phyloP scores from a whole-genome alignment of 2,329 filamentous ascomycete genomes.

The Metarhizium album region DNA sequence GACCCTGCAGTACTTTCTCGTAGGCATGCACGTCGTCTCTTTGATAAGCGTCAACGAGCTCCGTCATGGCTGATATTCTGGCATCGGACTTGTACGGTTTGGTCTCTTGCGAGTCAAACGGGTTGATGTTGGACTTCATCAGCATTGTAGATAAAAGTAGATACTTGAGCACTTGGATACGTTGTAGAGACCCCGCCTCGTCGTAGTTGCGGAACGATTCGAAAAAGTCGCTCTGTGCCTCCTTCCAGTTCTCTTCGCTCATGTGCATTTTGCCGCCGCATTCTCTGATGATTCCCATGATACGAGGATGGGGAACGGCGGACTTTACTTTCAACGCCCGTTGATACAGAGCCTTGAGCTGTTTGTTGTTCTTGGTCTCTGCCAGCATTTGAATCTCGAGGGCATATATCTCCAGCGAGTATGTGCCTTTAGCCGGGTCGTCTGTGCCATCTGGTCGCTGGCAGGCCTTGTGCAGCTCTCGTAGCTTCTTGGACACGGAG shows the following conservation, averaged over 20 bases:
- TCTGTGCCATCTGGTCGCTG: slow-evolving; percentile 78
- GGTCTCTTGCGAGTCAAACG: slow-evolving; percentile 96
- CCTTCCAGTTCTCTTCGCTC: slow-evolving; percentile 99
- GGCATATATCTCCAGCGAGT: slow-evolving; percentile 90
- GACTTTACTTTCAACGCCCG: slow-evolving; percentile 85
- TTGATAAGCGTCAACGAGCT: slow-evolving; percentile 93
- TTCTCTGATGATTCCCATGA: slow-evolving; percentile 98
- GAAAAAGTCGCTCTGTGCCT: slow-evolving; percentile 94
- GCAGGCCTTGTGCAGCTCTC: slow-evolving; percentile 81
- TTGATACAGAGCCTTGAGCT: slow-evolving; percentile 85
- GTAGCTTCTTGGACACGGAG: slow-evolving; percentile 69
- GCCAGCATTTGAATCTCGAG: slow-evolving; percentile 98
- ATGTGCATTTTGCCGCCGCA: slow-evolving; percentile 99
- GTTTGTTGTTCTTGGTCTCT: slow-evolving; percentile 94
- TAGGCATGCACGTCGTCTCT: slow-evolving; percentile 89
- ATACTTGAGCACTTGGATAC: slow-evolving; percentile 96
- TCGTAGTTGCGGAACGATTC: slow-evolving; percentile 99
- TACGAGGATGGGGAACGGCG: slow-evolving; percentile 96
- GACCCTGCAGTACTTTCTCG: slow-evolving; percentile 74
- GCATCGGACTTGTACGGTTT: slow-evolving; percentile 96
- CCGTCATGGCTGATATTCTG: slow-evolving; percentile 92
- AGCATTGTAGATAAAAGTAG: slow-evolving; percentile 94
- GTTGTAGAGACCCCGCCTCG: slow-evolving; percentile 88
- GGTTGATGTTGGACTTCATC: slow-evolving; percentile 97
- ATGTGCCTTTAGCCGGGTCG: slow-evolving; percentile 92